These are phyloP conservation scores for Cyclospora cayetanensis DNA, from an alignment of 169 alveolate genomes.

Conservation along the genomic window DNA sequence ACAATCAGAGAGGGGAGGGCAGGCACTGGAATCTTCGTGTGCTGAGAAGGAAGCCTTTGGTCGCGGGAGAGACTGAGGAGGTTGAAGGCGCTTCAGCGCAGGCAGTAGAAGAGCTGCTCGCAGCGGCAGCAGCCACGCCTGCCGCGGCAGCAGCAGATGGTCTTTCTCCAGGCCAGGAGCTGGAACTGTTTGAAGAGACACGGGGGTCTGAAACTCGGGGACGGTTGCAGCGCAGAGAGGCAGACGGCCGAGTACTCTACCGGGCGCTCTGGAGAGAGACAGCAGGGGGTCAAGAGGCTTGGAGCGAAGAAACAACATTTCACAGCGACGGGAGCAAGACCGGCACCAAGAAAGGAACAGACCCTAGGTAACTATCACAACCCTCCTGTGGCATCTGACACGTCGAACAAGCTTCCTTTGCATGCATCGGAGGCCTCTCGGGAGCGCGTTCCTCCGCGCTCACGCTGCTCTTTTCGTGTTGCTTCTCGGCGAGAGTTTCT, in stretches of 20 bases:
- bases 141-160: background rate
- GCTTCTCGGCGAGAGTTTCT: too few relatives aligned
- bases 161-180: background rate
- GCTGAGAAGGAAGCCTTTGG: background rate
- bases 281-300: background rate
- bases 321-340: slow-evolving; percentile 28
- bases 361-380: too few relatives aligned
- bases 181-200: slow-evolving; percentile 16
- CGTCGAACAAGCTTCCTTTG: too few relatives aligned
- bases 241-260: background rate
- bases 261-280: background rate
- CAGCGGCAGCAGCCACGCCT: background rate
- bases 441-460: too few relatives aligned
- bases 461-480: too few relatives aligned
- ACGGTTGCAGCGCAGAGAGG: slow-evolving; percentile 1
- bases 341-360: background rate
- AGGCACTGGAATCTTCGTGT: background rate
- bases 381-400: too few relatives aligned
- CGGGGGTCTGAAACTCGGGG: background rate
- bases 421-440: too few relatives aligned
- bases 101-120: background rate
- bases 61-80: background rate
- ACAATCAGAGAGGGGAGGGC: background rate
- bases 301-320: background rate
- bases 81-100: background rate